Evolutionary conservation across 495 filamentous ascomycete species (phyloP).

Genomic region (Friedmanniomyces simplex): DNA sequence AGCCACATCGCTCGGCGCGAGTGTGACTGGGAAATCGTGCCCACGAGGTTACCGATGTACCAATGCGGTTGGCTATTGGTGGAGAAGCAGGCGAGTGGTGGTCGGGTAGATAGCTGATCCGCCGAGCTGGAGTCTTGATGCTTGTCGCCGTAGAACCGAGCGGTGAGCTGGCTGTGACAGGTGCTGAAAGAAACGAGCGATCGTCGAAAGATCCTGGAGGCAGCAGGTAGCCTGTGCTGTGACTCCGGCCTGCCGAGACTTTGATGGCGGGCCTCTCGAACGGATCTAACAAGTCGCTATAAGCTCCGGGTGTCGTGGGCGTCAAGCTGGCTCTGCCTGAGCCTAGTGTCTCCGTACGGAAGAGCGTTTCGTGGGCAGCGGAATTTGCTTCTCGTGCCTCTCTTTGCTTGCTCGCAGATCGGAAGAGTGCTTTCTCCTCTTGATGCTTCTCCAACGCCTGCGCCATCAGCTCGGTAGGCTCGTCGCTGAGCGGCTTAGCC

Average conservation of each 20-base stretch:
- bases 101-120: not conserved
- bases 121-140: not conserved
- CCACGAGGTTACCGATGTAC: conserved; percentile 18
- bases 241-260: not conserved
- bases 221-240: not conserved
- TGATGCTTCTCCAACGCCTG: conserved; percentile 18
- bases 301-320: not conserved
- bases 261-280: not conserved
- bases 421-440: conserved; percentile 20
- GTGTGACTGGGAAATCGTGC: conserved; percentile 22
- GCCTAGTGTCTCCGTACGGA: not conserved
- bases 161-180: not conserved
- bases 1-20: conserved; percentile 13
- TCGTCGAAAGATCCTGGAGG: not conserved
- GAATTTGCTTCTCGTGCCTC: not conserved
- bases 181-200: not conserved
- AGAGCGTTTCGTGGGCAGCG: not conserved
- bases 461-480: conserved; percentile 15
- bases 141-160: not conserved
- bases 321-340: not conserved
- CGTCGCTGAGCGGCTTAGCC: conserved; percentile 8
- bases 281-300: conserved; percentile 8
- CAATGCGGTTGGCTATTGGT: conserved; percentile 2
- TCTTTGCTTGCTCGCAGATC: conserved; percentile 18
- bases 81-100: not conserved